Conservation (phyloP, 306 rosid species). For the Castanospermum australe region DNA sequence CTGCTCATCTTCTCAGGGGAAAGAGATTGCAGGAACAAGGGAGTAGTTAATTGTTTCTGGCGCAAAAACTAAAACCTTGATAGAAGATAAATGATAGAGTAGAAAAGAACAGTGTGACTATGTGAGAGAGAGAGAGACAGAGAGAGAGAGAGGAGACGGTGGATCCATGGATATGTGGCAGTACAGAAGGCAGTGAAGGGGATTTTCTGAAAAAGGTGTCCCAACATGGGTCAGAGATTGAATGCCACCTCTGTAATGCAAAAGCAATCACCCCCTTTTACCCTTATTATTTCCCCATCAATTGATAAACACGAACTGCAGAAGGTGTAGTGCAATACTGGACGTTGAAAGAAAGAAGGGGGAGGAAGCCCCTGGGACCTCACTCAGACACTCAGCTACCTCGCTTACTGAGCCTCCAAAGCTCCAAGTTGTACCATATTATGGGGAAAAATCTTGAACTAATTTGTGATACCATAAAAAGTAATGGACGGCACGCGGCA, state of each 20-base stretch:
- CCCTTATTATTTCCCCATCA: conserved; percentile 17
- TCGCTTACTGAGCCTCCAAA: conserved; percentile 35
- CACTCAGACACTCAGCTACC: not conserved
- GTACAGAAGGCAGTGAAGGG: conserved; percentile 33
- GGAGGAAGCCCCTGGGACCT: conserved; percentile 18
- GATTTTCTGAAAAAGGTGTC: conserved; percentile 46
- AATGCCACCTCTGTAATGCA: conserved; percentile 67
- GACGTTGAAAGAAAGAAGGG: not conserved
- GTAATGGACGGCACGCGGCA: conserved; percentile 8
- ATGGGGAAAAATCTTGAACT: conserved; percentile 12
- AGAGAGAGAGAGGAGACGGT: not conserved
- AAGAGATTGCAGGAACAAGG: conserved; percentile 33
- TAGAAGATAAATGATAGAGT: conserved; percentile 29
- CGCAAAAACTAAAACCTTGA: conserved; percentile 36
- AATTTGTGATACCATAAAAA: not conserved
- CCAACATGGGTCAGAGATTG: conserved; percentile 50
- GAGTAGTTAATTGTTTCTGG: conserved; percentile 27
- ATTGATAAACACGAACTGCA: conserved; percentile 18
- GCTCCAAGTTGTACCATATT: conserved; percentile 12
- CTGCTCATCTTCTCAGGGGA: conserved; percentile 50
- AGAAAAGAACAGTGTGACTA: conserved; percentile 26
- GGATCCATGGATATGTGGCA: conserved; percentile 36
- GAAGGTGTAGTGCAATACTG: not conserved
- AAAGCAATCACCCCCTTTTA: not conserved
- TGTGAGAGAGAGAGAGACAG: conserved; percentile 2